These are phyloP conservation scores for Boletus vermiculosoides DNA, from an alignment of 768 basidiomycete genomes.

Conservation along the genomic window DNA sequence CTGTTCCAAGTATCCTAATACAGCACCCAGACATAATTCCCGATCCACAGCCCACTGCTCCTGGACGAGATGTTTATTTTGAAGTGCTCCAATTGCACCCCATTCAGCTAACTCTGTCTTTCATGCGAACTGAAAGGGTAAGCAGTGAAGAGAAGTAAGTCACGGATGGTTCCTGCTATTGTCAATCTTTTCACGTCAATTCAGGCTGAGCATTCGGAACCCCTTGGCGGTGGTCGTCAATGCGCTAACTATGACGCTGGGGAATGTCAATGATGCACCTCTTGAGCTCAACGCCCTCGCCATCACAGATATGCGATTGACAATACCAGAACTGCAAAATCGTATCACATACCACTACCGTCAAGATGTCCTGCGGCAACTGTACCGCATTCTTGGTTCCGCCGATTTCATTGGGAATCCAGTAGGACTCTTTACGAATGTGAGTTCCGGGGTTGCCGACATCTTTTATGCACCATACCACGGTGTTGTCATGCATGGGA, in stretches of 20 bases:
- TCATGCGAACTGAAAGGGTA: slow-evolving; percentile 94
- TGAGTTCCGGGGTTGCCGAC: slow-evolving; percentile 95
- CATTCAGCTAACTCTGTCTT: slow-evolving; percentile 87
- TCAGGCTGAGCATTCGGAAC: slow-evolving; percentile 75
- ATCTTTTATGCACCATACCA: slow-evolving; percentile 99
- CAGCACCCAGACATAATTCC: slow-evolving; percentile 63
- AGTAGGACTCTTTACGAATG: slow-evolving; percentile 96
- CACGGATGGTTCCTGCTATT: background rate
- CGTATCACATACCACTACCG: slow-evolving; percentile 91
- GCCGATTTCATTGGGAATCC: slow-evolving; percentile 97
- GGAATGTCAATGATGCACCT: slow-evolving; percentile 95
- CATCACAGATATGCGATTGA: slow-evolving; percentile 91
- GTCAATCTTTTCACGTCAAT: slow-evolving; percentile 3
- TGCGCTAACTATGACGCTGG: slow-evolving; percentile 93
- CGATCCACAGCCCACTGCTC: slow-evolving; percentile 64
- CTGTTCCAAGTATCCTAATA: slow-evolving; percentile 61
- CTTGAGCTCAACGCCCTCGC: slow-evolving; percentile 91
- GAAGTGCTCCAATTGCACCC: slow-evolving; percentile 95
- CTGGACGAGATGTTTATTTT: slow-evolving; percentile 86
- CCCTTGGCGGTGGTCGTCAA: slow-evolving; percentile 92
- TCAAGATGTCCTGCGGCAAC: slow-evolving; percentile 88
- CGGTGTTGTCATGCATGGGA: slow-evolving; percentile 94
- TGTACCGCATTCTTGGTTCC: slow-evolving; percentile 96
- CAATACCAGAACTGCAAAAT: slow-evolving; percentile 76
- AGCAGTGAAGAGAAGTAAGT: slow-evolving; percentile 91